Base-by-base conservation (phyloP, 2,329 filamentous ascomycete genomes). In the Hyphodiscus sp. region DNA sequence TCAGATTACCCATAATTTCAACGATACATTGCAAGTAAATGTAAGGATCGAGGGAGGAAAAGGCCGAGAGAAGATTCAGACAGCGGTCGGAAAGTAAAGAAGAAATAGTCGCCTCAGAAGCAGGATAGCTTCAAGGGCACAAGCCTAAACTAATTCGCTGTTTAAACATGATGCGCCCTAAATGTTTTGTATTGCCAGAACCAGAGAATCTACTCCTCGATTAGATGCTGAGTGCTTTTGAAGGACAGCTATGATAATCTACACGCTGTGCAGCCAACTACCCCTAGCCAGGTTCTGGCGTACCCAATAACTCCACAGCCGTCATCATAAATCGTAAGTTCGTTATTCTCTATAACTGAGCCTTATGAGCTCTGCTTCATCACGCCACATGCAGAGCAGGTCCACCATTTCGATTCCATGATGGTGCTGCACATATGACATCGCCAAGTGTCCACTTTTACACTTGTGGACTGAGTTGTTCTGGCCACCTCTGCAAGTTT, bases 351-450 rank as follows among this genome's bases (percentile, higher is more conserved):
- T 13, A 13, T 38, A n/a, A 15, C 16, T 26, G 8, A 26, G 33
- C 23, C 18, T 15, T 41, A 67, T n/a, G 76, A 79, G 55, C 65
- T 74, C 11, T 76, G 71, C 67, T 81, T 82, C 68, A 82, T 74
- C 58, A 68, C 73, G 1, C 78, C 78, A 62, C 80, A 83, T 2
- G 71, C 66, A 18, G 74, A 74, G 59, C 80, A 83, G 20, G 74
- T 78, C 79, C 79, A 82, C 77, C 78, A 82, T 58, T 75, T 71
- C 45, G 71, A 68, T 52, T 80, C 76, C 70, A 81, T 78, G 23
- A 69, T 64, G 1, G 71, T 76, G 9, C 73, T 74, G 58, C 81
- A 83, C 51, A 72, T 71, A 16, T 71, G 72, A 58, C 81, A 83
- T 30, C 69, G 69, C 80, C 80, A 83, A 1, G 62, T 63, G 38